Conservation (phyloP, 176 grass and related monocot species). For the Oryza glaberrima region DNA sequence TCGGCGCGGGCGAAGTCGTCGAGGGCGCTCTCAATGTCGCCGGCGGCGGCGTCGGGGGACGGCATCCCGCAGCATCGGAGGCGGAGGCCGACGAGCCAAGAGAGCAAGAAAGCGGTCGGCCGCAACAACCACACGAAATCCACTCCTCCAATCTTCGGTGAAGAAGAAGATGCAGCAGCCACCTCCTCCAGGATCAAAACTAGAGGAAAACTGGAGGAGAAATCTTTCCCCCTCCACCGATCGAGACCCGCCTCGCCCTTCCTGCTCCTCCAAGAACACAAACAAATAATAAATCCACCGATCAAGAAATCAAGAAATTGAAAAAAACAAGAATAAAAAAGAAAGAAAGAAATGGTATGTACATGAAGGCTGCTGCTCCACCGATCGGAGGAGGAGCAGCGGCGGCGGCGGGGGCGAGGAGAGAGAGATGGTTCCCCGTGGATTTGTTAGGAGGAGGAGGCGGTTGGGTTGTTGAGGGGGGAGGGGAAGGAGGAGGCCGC, state of each 20-base stretch:
- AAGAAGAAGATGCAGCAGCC: not conserved
- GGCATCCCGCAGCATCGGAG: constrained; percentile 36
- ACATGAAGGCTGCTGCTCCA: not conserved
- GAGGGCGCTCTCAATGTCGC: not conserved
- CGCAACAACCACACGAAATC: not conserved
- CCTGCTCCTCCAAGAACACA: no score
- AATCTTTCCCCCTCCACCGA: no score
- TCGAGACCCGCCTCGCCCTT: no score
- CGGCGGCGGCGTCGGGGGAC: not conserved
- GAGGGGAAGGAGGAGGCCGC: not conserved
- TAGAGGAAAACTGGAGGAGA: not conserved
- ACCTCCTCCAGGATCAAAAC: not conserved
- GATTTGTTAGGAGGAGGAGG: not conserved
- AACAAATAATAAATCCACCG: no score
- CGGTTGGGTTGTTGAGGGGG: no score
- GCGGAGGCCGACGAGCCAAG: not conserved
- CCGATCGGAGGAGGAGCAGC: not conserved
- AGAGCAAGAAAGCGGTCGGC: not conserved
- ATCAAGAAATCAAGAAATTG: not conserved
- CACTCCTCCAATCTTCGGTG: not conserved
- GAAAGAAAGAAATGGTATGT: no score
- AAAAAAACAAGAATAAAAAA: no score
- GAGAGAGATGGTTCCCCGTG: not conserved
- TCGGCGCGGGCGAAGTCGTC: constrained; percentile 24
- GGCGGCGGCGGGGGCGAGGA: not conserved